Evolutionary conservation across 352 stramenopile genomes (phyloP), one percentile per base, ranked within the genome.

Genomic region (Blastocystis hominis): DNA sequence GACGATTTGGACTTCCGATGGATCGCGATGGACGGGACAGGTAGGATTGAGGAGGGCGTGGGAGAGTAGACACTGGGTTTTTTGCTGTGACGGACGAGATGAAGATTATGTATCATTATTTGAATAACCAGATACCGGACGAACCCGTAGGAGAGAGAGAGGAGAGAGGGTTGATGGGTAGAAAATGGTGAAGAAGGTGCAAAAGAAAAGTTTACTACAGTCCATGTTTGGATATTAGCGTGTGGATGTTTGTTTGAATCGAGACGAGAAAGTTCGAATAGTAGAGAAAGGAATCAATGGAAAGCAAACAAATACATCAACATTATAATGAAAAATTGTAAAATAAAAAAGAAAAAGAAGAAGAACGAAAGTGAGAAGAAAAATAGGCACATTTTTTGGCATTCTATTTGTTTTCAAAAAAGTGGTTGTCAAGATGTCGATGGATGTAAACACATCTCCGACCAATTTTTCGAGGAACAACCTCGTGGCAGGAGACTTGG

Each of bases 381-480:
- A 30, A 30, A 30, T 30, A 30, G 24, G 24, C 24, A 30, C 24
- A 30, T 30, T 30, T 59, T 56, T 78, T 78, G 24, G 36, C 61
- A 30, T 30, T 30, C 24, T 30, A 30, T 38, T 54, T 40, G 30
- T 30, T 42, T 78, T 54, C 38, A 7, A n/a, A 53, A 44, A 44
- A 53, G 38, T 75, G 24, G 24, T 7, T 75, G 6, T 53, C 44
- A 3, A 38, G 50, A 9, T 56, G 36, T 30, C 44, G 4, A 77
- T 77, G 66, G 66, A 77, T 53, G 66, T 40, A 59, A 55, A 64
- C n/a, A 80, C 38, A 30, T 80, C 70, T 80, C 70, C 70, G 24
- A 61, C 46, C 36, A 34, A 80, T n/a, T 61, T 80, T 40, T 54
- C 46, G 55, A 64, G 36, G 70, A 84, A 84, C 72, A 84, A 84